phyloP scores from a whole-genome alignment of 2,329 filamentous ascomycete species.

The Colletotrichum gigasporum region DNA sequence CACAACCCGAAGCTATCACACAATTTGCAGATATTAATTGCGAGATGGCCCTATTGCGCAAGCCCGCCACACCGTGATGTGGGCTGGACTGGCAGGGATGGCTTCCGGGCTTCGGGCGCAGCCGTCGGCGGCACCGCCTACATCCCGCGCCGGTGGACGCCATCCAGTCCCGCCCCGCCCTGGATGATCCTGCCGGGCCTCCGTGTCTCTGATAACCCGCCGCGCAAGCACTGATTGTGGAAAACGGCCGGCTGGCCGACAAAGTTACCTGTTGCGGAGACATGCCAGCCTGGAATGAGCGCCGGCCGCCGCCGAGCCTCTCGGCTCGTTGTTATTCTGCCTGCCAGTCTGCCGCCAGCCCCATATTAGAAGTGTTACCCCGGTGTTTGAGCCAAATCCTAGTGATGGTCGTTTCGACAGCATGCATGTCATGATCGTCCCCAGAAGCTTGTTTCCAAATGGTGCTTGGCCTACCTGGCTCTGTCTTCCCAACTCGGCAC shows the following conservation, averaged over 20 bases:
- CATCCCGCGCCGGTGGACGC: background rate
- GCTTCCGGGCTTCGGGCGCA: background rate
- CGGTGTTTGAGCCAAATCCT: too few species aligned
- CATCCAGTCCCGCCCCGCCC: background rate
- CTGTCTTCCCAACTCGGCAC: too few species aligned
- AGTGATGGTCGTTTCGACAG: too few species aligned
- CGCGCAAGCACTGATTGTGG: background rate
- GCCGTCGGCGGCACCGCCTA: background rate
- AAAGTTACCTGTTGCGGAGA: background rate
- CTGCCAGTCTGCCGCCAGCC: too few species aligned
- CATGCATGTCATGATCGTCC: too few species aligned
- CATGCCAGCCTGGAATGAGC: background rate
- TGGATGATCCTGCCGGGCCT: background rate
- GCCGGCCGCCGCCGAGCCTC: background rate
- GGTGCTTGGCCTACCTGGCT: too few species aligned
- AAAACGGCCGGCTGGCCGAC: background rate
- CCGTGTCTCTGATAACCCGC: background rate
- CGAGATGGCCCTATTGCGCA: background rate
- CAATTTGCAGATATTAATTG: background rate
- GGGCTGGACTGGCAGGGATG: background rate
- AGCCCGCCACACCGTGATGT: conserved; percentile 6
- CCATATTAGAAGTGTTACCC: too few species aligned
- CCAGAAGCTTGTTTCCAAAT: too few species aligned
- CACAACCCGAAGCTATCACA: conserved; percentile 3
- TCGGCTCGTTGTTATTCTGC: too few species aligned